Evolutionary conservation across 257 asterid species (phyloP).

Genomic region (Solanum arcanum): DNA sequence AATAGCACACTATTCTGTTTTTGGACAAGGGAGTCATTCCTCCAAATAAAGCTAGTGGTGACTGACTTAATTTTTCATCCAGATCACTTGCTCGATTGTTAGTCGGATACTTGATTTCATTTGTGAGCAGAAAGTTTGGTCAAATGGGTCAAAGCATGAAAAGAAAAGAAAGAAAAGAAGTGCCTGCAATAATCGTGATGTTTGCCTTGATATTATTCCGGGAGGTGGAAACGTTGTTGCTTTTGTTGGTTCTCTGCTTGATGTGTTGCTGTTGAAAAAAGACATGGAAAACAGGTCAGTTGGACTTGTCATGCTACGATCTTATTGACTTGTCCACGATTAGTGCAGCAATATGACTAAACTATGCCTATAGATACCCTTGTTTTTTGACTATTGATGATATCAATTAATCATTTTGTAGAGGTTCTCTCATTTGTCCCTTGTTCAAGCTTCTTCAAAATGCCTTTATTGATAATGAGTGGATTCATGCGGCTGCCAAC

Average conservation of each 20-base stretch:
- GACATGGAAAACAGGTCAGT: slow-evolving; percentile 57
- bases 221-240: slow-evolving; percentile 27
- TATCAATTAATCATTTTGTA: slow-evolving; percentile 19
- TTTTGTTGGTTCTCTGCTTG: slow-evolving; percentile 60
- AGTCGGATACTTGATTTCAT: slow-evolving; percentile 42
- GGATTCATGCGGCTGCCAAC: slow-evolving; percentile 25
- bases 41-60: background rate
- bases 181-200: slow-evolving; percentile 16
- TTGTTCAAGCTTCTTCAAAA: slow-evolving; percentile 60
- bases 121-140: slow-evolving; percentile 20
- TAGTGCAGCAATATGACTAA: background rate
- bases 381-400: slow-evolving; percentile 3
- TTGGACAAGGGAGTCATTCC: background rate
- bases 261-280: slow-evolving; percentile 66
- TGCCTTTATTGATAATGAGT: slow-evolving; percentile 28
- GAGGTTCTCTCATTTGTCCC: slow-evolving; percentile 63
- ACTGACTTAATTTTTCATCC: slow-evolving; percentile 25
- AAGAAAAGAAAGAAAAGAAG: slow-evolving; percentile 53
- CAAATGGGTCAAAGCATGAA: slow-evolving; percentile 22
- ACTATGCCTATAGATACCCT: background rate
- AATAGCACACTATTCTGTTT: background rate
- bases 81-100: slow-evolving; percentile 47
- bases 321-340: background rate
- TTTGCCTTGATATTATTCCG: slow-evolving; percentile 10
- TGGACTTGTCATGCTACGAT: background rate